Evolutionary conservation across 331 rosid genomes (phyloP), one percentile per base, ranked within the genome.

Genomic region (Prunus yedoensis): DNA sequence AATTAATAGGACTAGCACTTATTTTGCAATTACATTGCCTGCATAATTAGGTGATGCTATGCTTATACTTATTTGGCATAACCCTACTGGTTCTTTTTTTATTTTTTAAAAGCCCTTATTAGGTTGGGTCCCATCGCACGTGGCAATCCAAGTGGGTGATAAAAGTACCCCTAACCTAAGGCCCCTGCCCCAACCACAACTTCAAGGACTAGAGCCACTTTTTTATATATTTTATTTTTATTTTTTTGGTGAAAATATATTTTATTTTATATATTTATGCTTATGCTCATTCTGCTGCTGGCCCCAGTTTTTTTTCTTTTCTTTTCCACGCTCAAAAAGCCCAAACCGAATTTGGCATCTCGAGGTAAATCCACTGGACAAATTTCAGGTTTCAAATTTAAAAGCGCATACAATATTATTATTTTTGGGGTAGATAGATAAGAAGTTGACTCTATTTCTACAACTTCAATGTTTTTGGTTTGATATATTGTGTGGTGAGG

Each of bases 321-420:
- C 66, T 56, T 18, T 20, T 2, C 77, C 68, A 35, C 66, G 71
- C 68, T 25, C 17, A 21, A 63, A 78, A 78, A 73, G 71, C 72
- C 10, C 38, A 20, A 1, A 32, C 3, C 56, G 25, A 3, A 35
- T 57, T 73, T 74, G 75, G 71, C 71, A 79, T 79, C 83, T 67
- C 83, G 79, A 79, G 75, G 83, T 53, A n/a, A 52, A 21, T 20
- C 25, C 49, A 43, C n/a, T 63, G 10, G 20, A 17, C 15, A 16
- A 23, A 32, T 20, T 68, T 25, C 56, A 41, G 35, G 45, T 35
- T 51, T 52, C 15, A 46, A 13, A 1, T 46, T 21, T 25, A 25
- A 25, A 25, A 56, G 12, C 41, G 41, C 1, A 35, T 35, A 35
- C 41, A 35, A 35, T 35, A 35, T 35, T 35, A 35, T 35, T 35